Base-by-base conservation (phyloP, 2,329 filamentous ascomycete species). In the Gyromitra esculenta region DNA sequence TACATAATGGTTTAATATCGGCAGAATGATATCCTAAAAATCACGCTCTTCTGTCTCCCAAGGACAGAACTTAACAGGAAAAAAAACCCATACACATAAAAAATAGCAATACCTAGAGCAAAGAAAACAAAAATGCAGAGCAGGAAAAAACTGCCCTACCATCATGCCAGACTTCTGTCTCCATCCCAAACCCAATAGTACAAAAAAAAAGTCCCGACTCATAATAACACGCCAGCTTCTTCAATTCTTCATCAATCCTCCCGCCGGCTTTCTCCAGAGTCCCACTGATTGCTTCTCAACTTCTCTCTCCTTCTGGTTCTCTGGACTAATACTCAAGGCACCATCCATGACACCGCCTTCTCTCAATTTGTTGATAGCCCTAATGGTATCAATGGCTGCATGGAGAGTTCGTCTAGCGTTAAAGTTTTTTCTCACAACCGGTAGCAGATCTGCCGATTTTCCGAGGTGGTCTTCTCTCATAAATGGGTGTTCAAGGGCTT, bases 341-440 rank as follows among this genome's bases (percentile, higher is more conserved):
- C 89, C 89, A 80, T 91, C 87, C 89, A 91, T 91, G 80, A 89
- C 84, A 80, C 89, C 88, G 1, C 88, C 88, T 83, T 91, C 90
- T 74, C 89, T 87, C 60, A 91, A 84, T 84, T 91, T 91, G 84
- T 91, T 91, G 82, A 91, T 91, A 43, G 90, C 90, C 63, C 90
- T 86, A 62, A 91, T 89, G 1, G 90, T 91, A 82, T 91, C 90
- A 82, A 91, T 91, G 72, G 90, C 90, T 41, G 90, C 89, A 81
- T 91, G 90, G 64, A 91, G 85, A 37, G 90, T 91, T 81, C 90
- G 86, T 73, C 90, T 86, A 54, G 90, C 90, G 81, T 91, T 91
- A 85, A 91, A 91, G 85, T 91, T 91, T 87, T 91, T 91, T 87
- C 91, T 90, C 82, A 91, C 89, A 5, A 88, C 89, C 7, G 90